Evolutionary conservation across 805 yeast species (phyloP), one percentile per base, ranked within the genome.

Genomic region (Phaffomyces antillensis): DNA sequence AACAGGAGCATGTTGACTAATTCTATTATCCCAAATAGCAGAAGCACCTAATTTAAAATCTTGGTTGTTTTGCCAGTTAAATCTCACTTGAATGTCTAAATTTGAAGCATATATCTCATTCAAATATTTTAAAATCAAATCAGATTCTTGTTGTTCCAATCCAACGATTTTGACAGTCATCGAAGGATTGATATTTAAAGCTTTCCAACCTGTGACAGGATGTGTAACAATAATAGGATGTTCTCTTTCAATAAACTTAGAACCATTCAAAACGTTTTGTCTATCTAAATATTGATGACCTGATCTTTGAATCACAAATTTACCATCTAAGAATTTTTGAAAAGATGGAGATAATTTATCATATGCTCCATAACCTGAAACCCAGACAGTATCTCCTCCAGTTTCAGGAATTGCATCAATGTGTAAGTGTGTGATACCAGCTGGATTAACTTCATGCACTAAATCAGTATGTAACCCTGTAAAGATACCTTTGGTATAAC

Each of bases 181-280:
- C 8, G 64, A 59, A 43, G 77, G 66, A 61, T 75, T 76, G 37
- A 75, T 76, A 49, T 65, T 76, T 50, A 77, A 61, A 2, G 77
- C 63, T 61, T 78, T 79, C 81, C 79, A 73, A 25, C 81, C 81
- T 37, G 83, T 79, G 10, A 72, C 79, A 10, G 84, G 83, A 52
- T 79, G 78, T 28, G 82, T 76, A 60, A 81, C 70, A 37, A 79
- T 69, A 23, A 79, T 49, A 1, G 82, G 82, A 58, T 79, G 83
- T 44, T 67, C 75, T 53, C 79, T 68, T 52, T 72, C 77, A 45
- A 76, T 63, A 42, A 64, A 62, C 44, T 64, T 64, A 12, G 72
- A 71, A 30, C 77, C 78, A 46, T 59, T 59, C 34, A 73, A 61
- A 13, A 76, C 75, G 40, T 70, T 65, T 24, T 66, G 59, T 40